Conservation (phyloP, 225 moss, liverwort and hornwort genomes). For the Bryum argenteum region DNA sequence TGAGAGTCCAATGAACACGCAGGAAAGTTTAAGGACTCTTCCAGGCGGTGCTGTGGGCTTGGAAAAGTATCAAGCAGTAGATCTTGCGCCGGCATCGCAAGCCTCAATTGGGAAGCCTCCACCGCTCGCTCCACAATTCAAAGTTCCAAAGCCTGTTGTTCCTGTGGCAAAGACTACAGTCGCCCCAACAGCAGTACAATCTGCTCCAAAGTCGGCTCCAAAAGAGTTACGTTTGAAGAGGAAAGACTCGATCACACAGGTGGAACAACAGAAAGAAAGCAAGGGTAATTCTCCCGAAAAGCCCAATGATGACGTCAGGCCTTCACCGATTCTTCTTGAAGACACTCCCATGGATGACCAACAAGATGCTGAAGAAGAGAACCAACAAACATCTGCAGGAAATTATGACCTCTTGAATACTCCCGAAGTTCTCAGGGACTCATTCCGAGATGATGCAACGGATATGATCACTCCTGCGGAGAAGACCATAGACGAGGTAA, state of each 20-base stretch:
- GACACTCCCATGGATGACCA: constrained; percentile 21
- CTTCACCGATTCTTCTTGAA: constrained; percentile 9
- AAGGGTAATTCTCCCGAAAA: not conserved
- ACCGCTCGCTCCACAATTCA: constrained; percentile 41
- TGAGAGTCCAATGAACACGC: constrained; percentile 41
- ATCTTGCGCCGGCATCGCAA: constrained; percentile 35
- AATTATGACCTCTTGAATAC: constrained; percentile 25
- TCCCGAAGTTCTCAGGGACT: constrained; percentile 23
- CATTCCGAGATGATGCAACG: constrained; percentile 25
- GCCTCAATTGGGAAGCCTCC: constrained; percentile 12
- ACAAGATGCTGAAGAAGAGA: constrained; percentile 19
- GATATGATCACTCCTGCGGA: constrained; percentile 1
- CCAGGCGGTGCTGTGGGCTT: constrained; percentile 2
- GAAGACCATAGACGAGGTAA: constrained; percentile 45
- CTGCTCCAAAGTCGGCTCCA: constrained; percentile 1
- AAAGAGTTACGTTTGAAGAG: constrained; percentile 34
- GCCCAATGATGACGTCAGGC: constrained; percentile 6
- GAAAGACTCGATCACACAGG: constrained; percentile 20
- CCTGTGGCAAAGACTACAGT: constrained; percentile 19
- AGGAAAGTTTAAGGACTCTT: constrained; percentile 41
- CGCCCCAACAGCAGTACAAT: constrained; percentile 19
- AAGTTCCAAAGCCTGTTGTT: constrained; percentile 53
- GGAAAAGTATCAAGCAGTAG: constrained; percentile 26
- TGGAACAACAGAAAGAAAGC: constrained; percentile 7
- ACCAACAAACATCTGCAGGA: constrained; percentile 24